A percentile compares a stretch with the other conserved stretches of the same genome.
Conservation (phyloP, 2,329 filamentous ascomycete species). For the Trichoderma atrobrunneum region DNA sequence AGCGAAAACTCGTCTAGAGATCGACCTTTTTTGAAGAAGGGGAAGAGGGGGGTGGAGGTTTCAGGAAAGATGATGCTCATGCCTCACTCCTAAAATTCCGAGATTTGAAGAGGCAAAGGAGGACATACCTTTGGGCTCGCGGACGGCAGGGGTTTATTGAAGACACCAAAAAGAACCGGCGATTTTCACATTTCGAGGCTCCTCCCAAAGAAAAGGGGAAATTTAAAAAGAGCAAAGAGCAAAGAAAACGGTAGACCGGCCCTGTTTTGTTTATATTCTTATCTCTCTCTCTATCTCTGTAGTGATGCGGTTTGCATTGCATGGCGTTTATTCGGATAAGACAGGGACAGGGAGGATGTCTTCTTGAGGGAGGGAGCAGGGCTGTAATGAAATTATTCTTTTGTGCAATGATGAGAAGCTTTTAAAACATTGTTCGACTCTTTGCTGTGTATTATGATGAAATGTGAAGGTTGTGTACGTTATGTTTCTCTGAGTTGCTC, state of each 20-base stretch:
- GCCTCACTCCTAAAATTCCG: background rate
- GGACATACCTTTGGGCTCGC: background rate
- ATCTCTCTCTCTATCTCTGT: conserved; percentile 20
- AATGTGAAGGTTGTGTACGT: background rate
- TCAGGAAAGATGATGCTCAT: background rate
- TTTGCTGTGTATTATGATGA: background rate
- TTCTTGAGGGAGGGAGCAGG: conserved; percentile 17
- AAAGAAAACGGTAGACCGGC: conserved; percentile 18
- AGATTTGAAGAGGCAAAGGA: background rate
- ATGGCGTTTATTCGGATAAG: conserved; percentile 35
- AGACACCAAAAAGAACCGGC: background rate
- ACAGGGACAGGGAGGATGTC: conserved; percentile 33
- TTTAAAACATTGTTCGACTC: background rate
- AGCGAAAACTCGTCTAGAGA: conserved; percentile 1
- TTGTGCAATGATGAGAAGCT: conserved; percentile 17
- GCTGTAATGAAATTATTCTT: conserved; percentile 29
- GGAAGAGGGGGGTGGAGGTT: background rate
- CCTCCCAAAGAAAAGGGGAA: background rate
- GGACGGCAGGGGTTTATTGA: background rate
- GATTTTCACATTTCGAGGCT: background rate
- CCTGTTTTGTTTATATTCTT: conserved; percentile 15
- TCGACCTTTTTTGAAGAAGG: background rate
- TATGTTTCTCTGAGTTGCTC: background rate
- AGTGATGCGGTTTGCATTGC: conserved; percentile 41
- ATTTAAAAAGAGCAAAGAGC: background rate